A percentile compares a stretch with the other conserved stretches of the same genome.
phyloP scores from a whole-genome alignment of 805 yeast genomes.

The Saccharomyces paradoxus region DNA sequence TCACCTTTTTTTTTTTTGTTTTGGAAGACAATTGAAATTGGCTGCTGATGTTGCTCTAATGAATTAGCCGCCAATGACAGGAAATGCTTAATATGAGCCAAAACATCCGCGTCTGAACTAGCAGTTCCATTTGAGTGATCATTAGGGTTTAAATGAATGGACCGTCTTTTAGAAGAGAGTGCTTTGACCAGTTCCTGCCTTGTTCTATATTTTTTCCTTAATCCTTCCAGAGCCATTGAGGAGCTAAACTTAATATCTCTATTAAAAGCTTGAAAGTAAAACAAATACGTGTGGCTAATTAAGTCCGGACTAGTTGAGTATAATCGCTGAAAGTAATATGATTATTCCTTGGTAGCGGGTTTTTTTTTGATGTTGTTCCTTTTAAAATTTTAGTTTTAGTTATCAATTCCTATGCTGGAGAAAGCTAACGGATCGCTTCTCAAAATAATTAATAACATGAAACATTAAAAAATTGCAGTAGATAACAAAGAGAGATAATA shows the following conservation, averaged over 20 bases:
- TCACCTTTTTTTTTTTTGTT: neutral
- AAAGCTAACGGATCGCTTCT: neutral
- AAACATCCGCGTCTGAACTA: neutral
- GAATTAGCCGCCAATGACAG: constrained; percentile 15
- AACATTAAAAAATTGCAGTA: neutral
- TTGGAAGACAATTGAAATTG: constrained; percentile 5
- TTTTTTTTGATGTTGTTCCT: neutral
- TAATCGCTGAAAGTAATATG: neutral
- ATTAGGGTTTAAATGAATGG: constrained; percentile 5
- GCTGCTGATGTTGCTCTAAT: constrained; percentile 17
- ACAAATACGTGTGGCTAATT: neutral
- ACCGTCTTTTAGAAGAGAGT: constrained; percentile 13
- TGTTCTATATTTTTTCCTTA: constrained; percentile 5
- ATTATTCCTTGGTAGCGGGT: neutral
- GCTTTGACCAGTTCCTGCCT: constrained; percentile 9
- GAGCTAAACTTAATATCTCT: neutral
- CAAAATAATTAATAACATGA: neutral
- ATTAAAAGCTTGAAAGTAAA: neutral
- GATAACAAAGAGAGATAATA: neutral
- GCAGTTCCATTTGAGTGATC: neutral
- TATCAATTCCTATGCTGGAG: neutral
- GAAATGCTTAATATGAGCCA: constrained; percentile 9
- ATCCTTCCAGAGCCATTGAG: constrained; percentile 3
- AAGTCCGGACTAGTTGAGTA: neutral
- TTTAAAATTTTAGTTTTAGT: neutral